A percentile compares a stretch with the other conserved stretches of the same genome.
Evolutionary conservation across 2,329 filamentous ascomycete genomes (phyloP).

Genomic region (Colletotrichum cereale): DNA sequence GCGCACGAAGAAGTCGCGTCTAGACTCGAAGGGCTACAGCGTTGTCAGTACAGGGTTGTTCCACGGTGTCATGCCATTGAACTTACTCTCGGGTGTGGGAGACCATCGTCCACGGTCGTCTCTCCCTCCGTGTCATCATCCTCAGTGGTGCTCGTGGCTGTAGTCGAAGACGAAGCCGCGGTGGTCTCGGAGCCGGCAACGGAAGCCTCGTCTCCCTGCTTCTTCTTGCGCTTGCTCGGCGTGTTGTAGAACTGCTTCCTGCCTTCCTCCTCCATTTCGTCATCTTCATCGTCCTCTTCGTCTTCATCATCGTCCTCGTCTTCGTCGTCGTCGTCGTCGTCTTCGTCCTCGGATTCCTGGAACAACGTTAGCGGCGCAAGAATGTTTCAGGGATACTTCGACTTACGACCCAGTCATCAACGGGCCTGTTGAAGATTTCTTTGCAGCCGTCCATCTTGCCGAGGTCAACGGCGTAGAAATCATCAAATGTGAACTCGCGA

Average conservation of each 20-base stretch:
- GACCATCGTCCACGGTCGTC: constrained; percentile 75
- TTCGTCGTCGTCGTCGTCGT: constrained; percentile 70
- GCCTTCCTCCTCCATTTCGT: constrained; percentile 60
- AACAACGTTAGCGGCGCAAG: constrained; percentile 34
- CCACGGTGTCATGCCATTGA: not conserved
- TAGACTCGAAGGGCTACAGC: constrained; percentile 83
- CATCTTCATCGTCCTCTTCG: constrained; percentile 63
- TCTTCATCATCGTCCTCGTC: constrained; percentile 68
- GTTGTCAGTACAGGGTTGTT: constrained; percentile 10
- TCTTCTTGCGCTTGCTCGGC: constrained; percentile 69
- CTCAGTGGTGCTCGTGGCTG: constrained; percentile 48
- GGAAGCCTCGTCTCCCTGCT: constrained; percentile 57
- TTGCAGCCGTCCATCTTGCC: constrained; percentile 95
- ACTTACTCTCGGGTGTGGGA: constrained; percentile 76
- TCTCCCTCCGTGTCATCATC: constrained; percentile 62
- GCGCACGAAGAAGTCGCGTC: constrained; percentile 91
- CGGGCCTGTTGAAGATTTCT: constrained; percentile 87
- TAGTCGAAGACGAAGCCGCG: constrained; percentile 45
- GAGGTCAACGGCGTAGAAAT: constrained; percentile 93
- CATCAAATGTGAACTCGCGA: constrained; percentile 94
- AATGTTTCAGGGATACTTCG: constrained; percentile 47
- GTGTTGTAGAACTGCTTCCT: constrained; percentile 61
- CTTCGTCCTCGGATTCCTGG: constrained; percentile 70
- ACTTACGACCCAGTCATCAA: constrained; percentile 83
- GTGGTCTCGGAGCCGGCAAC: constrained; percentile 45